Evolutionary conservation across 257 asterid genomes (phyloP), one percentile per base, ranked within the genome.

Genomic region (Salvia miltiorrhiza): DNA sequence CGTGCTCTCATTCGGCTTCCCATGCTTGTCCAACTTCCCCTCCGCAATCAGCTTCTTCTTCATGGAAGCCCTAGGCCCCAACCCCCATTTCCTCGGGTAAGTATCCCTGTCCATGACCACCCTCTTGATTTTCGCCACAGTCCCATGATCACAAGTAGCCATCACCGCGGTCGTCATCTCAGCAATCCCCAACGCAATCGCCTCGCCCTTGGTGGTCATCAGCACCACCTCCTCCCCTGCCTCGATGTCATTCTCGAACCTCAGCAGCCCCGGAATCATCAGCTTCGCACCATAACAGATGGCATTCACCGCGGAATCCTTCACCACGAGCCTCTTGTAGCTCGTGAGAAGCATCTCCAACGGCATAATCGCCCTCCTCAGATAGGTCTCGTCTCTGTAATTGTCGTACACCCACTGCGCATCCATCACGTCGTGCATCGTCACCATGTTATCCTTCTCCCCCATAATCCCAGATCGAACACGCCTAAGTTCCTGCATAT

Each of bases 81-180:
- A 82, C 9, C 98, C 97, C 98, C 98, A 92, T 70, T 92, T 92
- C 82, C 98, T 86, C 0, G 98, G 98, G 73, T 92, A 92, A 0
- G 98, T 92, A 77, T 92, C 98, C 81, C 98, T 83, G 65, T 92
- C 98, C 98, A 92, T 90, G 57, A 92, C 98, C 58, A 92, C 98
- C 85, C 98, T 90, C 95, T 92, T 92, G 69, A 92, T 92, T 85
- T 85, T 92, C 0, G 98, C 98, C 35, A 92, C 97, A 5, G 88
- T 90, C 17, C 98, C 98, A 70, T 92, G 97, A 79, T 92, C 98
- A 79, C 98, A 92, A 0, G 98, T 92, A 0, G 97, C 97, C 83
- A 92, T 92, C 35, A 92, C 98, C 0, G 96, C 93, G 2, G 98
- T 92, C 0, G 98, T 90, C 98, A 92, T 90, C 86, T 92, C 98